Evolutionary conservation across 129 eudicot genomes (phyloP).

Genomic region (Calendula officinalis): DNA sequence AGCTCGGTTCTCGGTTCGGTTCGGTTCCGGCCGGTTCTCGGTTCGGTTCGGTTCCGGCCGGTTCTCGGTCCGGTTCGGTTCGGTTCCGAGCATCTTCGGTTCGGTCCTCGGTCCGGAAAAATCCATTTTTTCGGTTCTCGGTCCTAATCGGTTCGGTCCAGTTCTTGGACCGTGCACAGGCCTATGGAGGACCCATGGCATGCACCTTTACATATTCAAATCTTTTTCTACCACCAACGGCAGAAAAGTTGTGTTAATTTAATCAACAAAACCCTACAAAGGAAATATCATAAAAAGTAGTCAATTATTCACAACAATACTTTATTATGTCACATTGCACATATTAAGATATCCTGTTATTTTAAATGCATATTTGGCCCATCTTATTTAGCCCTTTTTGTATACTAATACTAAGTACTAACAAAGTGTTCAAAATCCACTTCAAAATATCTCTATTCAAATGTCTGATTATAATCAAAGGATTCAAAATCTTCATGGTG

Average conservation of each 20-base stretch:
- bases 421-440: constrained; percentile 27
- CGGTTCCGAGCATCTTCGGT: too few species aligned
- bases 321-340: constrained; percentile 30
- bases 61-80: too few species aligned
- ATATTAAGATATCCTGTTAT: constrained; percentile 28
- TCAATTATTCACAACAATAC: constrained; percentile 20
- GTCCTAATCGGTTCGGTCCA: too few species aligned
- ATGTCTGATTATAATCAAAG: constrained; percentile 35
- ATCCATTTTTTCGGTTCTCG: too few species aligned
- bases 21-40: too few species aligned
- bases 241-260: constrained; percentile 18
- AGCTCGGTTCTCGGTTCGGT: too few species aligned
- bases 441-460: constrained; percentile 6
- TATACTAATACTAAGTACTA: constrained; percentile 15
- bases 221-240: constrained; percentile 18
- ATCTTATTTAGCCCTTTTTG: constrained; percentile 23
- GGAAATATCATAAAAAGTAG: constrained; percentile 23
- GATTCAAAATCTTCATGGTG: constrained; percentile 26
- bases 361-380: constrained; percentile 19
- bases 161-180: too few species aligned
- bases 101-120: too few species aligned
- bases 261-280: constrained; percentile 13
- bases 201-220: constrained; percentile 32
- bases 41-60: too few species aligned
- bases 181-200: constrained; percentile 41